A percentile compares a stretch with the other conserved stretches of the same genome.
These are phyloP conservation scores for Debaryomycetaceae sp. DNA, from an alignment of 1,139 yeast genomes.

Conservation along the genomic window DNA sequence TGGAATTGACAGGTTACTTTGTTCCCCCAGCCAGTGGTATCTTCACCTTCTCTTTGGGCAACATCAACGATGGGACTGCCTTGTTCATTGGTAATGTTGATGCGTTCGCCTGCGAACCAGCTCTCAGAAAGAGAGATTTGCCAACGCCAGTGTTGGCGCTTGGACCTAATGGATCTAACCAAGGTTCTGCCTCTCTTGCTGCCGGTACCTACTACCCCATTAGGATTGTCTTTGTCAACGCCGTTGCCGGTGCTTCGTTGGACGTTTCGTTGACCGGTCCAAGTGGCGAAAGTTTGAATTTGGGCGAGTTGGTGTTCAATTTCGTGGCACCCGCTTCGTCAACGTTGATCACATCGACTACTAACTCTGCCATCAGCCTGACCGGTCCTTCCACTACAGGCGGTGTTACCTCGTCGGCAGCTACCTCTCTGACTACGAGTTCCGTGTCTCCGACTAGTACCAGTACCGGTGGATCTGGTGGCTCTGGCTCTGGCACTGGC, in stretches of 20 bases:
- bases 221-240: constrained; percentile 9
- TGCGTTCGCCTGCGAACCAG: constrained; percentile 2
- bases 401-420: constrained; percentile 1
- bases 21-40: constrained; percentile 17
- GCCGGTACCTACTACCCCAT: constrained; percentile 19
- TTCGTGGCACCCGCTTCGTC: not conserved
- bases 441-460: constrained; percentile 2
- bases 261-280: constrained; percentile 2
- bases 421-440: not conserved
- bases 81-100: constrained; percentile 2
- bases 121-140: constrained; percentile 2
- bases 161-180: too few species aligned
- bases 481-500: constrained; percentile 6
- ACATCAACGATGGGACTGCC: constrained; percentile 3
- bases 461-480: constrained; percentile 9
- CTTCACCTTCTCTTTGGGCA: constrained; percentile 13
- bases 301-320: constrained; percentile 1
- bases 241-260: not conserved
- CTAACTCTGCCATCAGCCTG: not conserved
- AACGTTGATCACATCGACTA: constrained; percentile 1
- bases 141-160: constrained; percentile 1
- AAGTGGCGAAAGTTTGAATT: constrained; percentile 1
- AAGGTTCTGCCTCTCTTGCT: constrained; percentile 6
- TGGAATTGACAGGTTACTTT: constrained; percentile 22
- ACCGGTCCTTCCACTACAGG: constrained; percentile 1